phyloP scores from a whole-genome alignment of 305 asterid genomes.

The Rubia peregrina region DNA sequence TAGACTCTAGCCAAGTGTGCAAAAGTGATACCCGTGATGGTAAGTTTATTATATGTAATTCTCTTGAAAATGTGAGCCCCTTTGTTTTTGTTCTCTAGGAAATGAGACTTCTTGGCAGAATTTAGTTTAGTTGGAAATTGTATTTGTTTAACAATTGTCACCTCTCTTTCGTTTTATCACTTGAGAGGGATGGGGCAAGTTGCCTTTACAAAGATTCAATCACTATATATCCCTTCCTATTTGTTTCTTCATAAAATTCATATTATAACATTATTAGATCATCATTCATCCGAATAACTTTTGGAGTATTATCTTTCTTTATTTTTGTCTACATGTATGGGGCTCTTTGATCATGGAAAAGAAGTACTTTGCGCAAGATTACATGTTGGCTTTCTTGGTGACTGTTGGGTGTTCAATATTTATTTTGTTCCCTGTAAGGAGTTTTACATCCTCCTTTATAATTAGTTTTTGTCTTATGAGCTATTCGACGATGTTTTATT shows the following conservation, averaged over 20 bases:
- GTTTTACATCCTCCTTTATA: constrained; percentile 4
- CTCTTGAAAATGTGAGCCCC: constrained; percentile 2
- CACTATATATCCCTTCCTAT: not conserved
- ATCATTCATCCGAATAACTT: not conserved
- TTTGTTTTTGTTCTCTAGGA: constrained; percentile 4
- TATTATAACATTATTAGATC: not conserved
- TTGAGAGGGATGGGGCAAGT: not conserved
- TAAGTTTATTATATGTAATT: constrained; percentile 33
- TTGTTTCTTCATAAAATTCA: not conserved
- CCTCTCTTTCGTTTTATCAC: not conserved
- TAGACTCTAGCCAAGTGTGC: constrained; percentile 99
- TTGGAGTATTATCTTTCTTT: constrained; percentile 17
- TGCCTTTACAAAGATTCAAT: not conserved
- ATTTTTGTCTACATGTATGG: constrained; percentile 65
- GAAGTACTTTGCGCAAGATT: constrained; percentile 77
- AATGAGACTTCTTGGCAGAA: not conserved
- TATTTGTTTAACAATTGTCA: not conserved
- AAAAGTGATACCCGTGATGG: constrained; percentile 99
- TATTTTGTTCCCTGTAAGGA: constrained; percentile 76
- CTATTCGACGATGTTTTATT: not conserved
- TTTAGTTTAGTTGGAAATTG: not conserved
- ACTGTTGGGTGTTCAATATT: constrained; percentile 91
- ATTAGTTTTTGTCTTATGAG: not conserved
- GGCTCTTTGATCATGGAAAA: constrained; percentile 94
- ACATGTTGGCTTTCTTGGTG: constrained; percentile 64